Percentiles rank a stretch among this genome's conserved stretches.
These are phyloP conservation scores for Plenodomus biglobosus DNA, from an alignment of 2,329 filamentous ascomycete species.

Conservation along the genomic window DNA sequence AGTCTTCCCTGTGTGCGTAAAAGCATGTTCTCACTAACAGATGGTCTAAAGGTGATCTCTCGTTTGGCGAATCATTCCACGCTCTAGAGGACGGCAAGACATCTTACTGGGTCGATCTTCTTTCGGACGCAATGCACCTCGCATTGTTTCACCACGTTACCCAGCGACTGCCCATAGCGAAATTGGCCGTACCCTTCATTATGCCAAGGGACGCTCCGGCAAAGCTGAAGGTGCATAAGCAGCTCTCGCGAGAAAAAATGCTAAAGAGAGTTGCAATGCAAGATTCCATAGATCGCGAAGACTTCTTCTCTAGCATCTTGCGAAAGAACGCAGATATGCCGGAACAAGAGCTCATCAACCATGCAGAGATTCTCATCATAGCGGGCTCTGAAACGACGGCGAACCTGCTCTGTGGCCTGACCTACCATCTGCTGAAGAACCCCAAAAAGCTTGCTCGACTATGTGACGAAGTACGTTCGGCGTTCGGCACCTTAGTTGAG, in stretches of 20 bases:
- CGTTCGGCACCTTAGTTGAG: too few species aligned
- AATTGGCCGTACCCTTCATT: too few species aligned
- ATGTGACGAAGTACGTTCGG: too few species aligned
- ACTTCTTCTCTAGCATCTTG: slow-evolving; percentile 49
- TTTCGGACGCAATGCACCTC: too few species aligned
- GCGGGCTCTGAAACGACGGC: slow-evolving; percentile 34
- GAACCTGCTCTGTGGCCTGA: slow-evolving; percentile 42
- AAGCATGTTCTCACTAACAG: too few species aligned
- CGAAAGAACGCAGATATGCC: slow-evolving; percentile 17
- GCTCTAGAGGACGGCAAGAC: slow-evolving; percentile 28
- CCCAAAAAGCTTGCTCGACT: too few species aligned
- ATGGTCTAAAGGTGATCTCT: slow-evolving; percentile 19
- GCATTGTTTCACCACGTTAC: too few species aligned
- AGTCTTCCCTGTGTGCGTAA: too few species aligned
- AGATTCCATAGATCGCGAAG: too few species aligned
- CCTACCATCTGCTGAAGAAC: slow-evolving; percentile 34
- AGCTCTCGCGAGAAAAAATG: too few species aligned
- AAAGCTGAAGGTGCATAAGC: too few species aligned
- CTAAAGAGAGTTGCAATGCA: slow-evolving; percentile 12
- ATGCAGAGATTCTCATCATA: slow-evolving; percentile 31
- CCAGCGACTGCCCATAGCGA: background rate
- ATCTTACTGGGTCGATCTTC: slow-evolving; percentile 24
- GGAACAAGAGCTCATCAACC: slow-evolving; percentile 33
- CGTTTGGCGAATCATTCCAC: slow-evolving; percentile 33
- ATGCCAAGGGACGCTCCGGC: too few species aligned